A percentile compares a stretch with the other conserved stretches of the same genome.
These are phyloP conservation scores for Solanum medicagineum DNA, from an alignment of 257 asterid genomes.

Conservation along the genomic window DNA sequence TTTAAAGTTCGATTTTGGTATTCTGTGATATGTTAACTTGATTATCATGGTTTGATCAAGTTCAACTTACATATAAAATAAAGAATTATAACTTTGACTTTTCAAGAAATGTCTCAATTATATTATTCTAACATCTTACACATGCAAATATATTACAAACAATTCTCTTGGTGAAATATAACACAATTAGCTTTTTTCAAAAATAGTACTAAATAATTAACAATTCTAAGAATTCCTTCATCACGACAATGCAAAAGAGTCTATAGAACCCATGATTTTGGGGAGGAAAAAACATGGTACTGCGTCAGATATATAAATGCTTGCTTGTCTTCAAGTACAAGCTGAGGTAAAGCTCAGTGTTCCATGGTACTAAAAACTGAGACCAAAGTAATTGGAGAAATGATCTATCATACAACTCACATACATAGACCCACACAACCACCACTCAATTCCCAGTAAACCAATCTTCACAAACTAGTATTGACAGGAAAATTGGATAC, in stretches of 20 bases:
- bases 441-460: neutral
- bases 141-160: no score
- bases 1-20: no score
- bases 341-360: neutral
- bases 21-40: no score
- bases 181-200: neutral
- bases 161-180: neutral
- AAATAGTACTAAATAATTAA: neutral
- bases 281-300: neutral
- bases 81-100: no score
- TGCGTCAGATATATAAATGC: neutral
- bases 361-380: neutral
- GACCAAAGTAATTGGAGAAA: neutral
- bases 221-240: neutral
- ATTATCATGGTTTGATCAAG: no score
- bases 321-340: neutral
- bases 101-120: no score
- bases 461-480: slow-evolving; percentile 13
- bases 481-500: slow-evolving; percentile 1
- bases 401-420: neutral
- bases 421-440: neutral
- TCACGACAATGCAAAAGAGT: neutral
- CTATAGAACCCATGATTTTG: neutral
- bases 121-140: no score
- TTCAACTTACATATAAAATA: no score